Evolutionary conservation across 371 early-diverging fungal genomes (phyloP).

Genomic region (Mortierella sp.): DNA sequence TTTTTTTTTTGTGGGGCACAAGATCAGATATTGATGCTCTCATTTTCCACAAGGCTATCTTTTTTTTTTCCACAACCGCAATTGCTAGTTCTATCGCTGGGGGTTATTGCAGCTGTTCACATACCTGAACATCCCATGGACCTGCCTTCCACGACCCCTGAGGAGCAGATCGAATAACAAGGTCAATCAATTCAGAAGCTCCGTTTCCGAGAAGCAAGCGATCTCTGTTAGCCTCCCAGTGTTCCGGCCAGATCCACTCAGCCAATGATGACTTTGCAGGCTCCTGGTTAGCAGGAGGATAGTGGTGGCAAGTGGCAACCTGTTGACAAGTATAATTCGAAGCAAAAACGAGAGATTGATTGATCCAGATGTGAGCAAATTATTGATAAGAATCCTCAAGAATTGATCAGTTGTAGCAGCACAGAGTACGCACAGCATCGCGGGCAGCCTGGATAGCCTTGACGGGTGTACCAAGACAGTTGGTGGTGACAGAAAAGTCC

Average conservation of each 20-base stretch:
- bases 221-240: slow-evolving; percentile 58
- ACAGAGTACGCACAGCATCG: slow-evolving; percentile 69
- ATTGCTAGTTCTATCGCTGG: too few species aligned
- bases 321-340: slow-evolving; percentile 31
- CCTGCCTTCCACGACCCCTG: slow-evolving; percentile 83
- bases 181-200: slow-evolving; percentile 88
- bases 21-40: slow-evolving; percentile 19
- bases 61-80: not conserved
- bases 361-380: too few species aligned
- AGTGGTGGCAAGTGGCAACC: slow-evolving; percentile 81
- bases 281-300: slow-evolving; percentile 91
- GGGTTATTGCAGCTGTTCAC: not conserved
- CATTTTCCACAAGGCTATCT: slow-evolving; percentile 4
- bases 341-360: not conserved
- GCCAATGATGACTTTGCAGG: slow-evolving; percentile 87
- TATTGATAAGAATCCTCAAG: too few species aligned
- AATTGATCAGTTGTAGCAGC: not conserved
- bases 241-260: slow-evolving; percentile 80
- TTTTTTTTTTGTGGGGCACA: slow-evolving; percentile 35
- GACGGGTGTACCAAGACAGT: slow-evolving; percentile 83
- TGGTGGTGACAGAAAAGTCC: slow-evolving; percentile 91
- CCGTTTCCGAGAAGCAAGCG: slow-evolving; percentile 87
- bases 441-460: slow-evolving; percentile 78
- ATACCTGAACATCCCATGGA: slow-evolving; percentile 82
- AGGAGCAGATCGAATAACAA: slow-evolving; percentile 82